Base-by-base conservation (phyloP, 768 basidiomycete species). In the Boletus rufocinnamomeus region DNA sequence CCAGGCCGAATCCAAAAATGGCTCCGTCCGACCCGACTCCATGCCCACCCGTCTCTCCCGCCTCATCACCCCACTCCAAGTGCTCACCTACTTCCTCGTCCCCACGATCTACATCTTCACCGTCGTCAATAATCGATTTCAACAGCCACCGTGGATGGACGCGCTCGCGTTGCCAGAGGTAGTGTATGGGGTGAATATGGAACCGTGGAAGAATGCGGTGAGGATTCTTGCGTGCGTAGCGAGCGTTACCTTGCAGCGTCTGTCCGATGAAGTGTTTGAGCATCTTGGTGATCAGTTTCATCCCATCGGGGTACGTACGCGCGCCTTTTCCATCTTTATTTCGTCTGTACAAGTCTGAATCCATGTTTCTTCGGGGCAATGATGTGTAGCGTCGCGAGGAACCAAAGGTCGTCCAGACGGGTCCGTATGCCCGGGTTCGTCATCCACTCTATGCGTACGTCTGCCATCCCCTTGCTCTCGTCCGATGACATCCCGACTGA, bases 391-490 rank as follows among this genome's bases (percentile, higher is more conserved):
- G 57, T 40, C 62, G 62, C 28, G 56, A 61, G 44, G 61, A 56
- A 38, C 37, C 32, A 6, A 64, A 48, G 37, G 43, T 64, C 16
- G 21, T 64, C 4, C 59, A 62, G 38, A 52, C 63, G 0, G 63
- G 63, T 2, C 56, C 64, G 13, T 65, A 62, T 14, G 59, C 64
- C n/a, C 47, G 48, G 45, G 53, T 61, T 5, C 59, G 59, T 16
- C 63, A 61, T 30, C 63, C 63, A 1, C 21, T 61, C 27, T 65
- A 65, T 25, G 4, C 27, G 63, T 66, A 23, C 16, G 63, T 9
- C 41, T 32, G 6, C 14, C 0, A 16, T 19, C 19, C 9, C 4
- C 2, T 14, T 13, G 10, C 16, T 28, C 21, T 23, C 44, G 35
- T 16, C 21, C 4, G 17, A 14, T 23, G 1, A 23, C 23, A 30